These are phyloP conservation scores for Wickerhamomyces hampshirensis DNA, from an alignment of 805 yeast genomes.

Conservation along the genomic window DNA sequence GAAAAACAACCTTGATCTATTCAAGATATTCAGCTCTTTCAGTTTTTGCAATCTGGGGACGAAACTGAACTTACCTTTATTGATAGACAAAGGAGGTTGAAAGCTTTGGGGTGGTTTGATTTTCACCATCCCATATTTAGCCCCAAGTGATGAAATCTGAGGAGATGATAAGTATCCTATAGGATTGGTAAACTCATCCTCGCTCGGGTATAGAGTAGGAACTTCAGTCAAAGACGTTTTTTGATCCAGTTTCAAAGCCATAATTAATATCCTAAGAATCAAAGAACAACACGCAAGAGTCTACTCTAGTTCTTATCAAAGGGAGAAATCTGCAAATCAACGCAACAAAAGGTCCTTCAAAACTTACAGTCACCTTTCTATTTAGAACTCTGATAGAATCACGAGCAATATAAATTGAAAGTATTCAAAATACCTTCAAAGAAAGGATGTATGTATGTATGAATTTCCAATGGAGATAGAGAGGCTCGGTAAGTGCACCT, in stretches of 20 bases:
- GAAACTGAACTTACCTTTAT: conserved; percentile 50
- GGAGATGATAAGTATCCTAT: conserved; percentile 56
- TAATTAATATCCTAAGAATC: too few species aligned
- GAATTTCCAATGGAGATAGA: too few species aligned
- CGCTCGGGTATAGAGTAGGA: conserved; percentile 56
- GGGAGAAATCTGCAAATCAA: too few species aligned
- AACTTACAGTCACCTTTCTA: too few species aligned
- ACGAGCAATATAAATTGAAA: too few species aligned
- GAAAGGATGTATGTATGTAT: too few species aligned
- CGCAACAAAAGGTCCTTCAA: too few species aligned
- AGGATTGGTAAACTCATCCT: conserved; percentile 58
- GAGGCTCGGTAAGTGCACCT: background rate
- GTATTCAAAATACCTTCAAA: too few species aligned
- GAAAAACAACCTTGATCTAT: conserved; percentile 61
- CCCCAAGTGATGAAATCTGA: conserved; percentile 40
- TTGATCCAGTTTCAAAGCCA: too few species aligned
- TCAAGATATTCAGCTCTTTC: conserved; percentile 56
- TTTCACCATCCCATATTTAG: conserved; percentile 68
- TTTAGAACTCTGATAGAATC: too few species aligned
- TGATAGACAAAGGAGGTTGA: conserved; percentile 49
- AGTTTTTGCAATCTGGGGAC: conserved; percentile 66
- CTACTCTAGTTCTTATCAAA: too few species aligned
- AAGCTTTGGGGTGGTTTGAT: conserved; percentile 54
- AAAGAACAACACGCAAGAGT: too few species aligned
- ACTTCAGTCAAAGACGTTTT: conserved; percentile 19